Percentiles rank a stretch among this genome's conserved stretches.
phyloP scores from a whole-genome alignment of 257 asterid genomes.

The Solanum ahanhuiri region DNA sequence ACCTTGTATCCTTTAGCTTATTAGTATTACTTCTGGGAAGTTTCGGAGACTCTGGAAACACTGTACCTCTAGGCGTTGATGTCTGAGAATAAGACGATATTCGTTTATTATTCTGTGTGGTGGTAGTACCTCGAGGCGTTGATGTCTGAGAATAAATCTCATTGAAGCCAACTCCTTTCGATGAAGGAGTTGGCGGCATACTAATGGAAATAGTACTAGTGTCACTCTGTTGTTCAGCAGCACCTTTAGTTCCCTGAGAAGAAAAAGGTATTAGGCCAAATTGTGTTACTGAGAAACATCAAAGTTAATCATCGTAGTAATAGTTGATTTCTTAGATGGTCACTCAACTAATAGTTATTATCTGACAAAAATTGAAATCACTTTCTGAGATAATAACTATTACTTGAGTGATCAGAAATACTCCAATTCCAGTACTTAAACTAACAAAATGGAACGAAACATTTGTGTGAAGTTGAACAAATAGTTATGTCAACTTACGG shows the following conservation, averaged over 20 bases:
- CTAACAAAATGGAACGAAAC: background rate
- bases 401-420: no score
- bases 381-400: background rate
- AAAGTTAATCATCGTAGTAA: background rate
- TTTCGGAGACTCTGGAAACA: constrained; percentile 14
- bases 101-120: constrained; percentile 1
- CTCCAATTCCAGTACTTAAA: background rate
- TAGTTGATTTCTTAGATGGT: background rate
- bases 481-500: constrained; percentile 2
- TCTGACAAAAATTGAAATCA: no score
- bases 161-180: constrained; percentile 28
- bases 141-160: background rate
- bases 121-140: background rate
- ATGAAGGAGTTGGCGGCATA: constrained; percentile 44
- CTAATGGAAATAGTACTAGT: constrained; percentile 35
- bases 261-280: background rate
- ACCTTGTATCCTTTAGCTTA: constrained; percentile 37
- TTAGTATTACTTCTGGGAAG: constrained; percentile 18
- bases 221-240: constrained; percentile 4
- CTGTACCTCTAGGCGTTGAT: constrained; percentile 24
- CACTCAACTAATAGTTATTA: background rate
- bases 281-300: background rate
- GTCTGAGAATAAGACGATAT: constrained; percentile 43
- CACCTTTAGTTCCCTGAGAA: constrained; percentile 28
- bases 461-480: background rate